phyloP scores from a whole-genome alignment of 768 basidiomycete genomes.

The Tricholoma terreum region DNA sequence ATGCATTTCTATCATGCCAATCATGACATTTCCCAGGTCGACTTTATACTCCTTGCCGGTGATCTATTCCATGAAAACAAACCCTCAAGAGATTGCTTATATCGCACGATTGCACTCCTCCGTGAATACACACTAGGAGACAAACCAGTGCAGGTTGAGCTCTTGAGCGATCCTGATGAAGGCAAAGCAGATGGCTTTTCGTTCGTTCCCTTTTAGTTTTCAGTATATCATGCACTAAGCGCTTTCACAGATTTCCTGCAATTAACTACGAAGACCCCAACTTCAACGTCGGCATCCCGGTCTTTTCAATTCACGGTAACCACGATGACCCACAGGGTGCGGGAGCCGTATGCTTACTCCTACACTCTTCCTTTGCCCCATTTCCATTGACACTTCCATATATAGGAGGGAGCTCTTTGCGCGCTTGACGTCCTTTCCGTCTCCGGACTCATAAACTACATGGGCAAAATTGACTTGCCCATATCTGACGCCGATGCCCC shows the following conservation, averaged over 20 bases:
- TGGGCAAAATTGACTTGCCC: conserved; percentile 93
- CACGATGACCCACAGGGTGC: conserved; percentile 99
- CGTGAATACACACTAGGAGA: conserved; percentile 90
- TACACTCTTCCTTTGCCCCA: neutral
- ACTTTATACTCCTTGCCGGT: conserved; percentile 92
- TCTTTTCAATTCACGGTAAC: conserved; percentile 99
- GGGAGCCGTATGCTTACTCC: conserved; percentile 64
- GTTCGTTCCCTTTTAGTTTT: conserved; percentile 43
- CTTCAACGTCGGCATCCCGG: conserved; percentile 91
- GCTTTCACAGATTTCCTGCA: conserved; percentile 77
- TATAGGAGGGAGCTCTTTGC: conserved; percentile 89
- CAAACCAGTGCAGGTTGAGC: conserved; percentile 85
- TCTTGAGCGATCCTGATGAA: conserved; percentile 89
- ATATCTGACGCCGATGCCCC: conserved; percentile 64
- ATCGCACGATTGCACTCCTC: conserved; percentile 83
- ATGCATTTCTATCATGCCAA: neutral
- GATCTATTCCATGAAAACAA: conserved; percentile 98
- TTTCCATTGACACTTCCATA: neutral
- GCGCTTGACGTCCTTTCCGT: conserved; percentile 95
- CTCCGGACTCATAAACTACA: conserved; percentile 93
- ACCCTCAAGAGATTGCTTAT: conserved; percentile 86
- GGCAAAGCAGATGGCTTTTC: conserved; percentile 82
- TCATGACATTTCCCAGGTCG: conserved; percentile 56
- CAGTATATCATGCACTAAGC: conserved; percentile 1
- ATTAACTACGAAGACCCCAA: conserved; percentile 98